A percentile compares a stretch with the other conserved stretches of the same genome.
Evolutionary conservation across 73 alveolate genomes (phyloP).

Genomic region (Paramecium biaurelia): DNA sequence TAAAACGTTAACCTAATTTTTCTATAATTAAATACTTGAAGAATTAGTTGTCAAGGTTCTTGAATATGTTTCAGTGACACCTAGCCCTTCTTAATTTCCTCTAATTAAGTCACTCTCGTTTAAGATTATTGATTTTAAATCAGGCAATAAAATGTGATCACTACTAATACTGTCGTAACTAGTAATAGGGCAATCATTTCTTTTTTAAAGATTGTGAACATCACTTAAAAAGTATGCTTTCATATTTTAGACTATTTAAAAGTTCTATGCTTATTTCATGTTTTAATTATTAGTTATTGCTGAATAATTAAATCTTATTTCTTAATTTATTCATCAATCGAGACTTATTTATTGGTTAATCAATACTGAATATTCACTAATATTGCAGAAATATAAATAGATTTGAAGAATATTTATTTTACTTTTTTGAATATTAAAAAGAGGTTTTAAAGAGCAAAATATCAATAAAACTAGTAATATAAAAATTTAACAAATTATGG

Average conservation of each 20-base stretch:
- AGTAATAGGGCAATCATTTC: background rate
- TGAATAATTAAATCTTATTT: background rate
- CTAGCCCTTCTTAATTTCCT: background rate
- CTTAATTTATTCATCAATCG: background rate
- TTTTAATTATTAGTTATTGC: background rate
- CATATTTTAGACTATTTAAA: background rate
- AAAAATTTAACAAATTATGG: too few relatives aligned
- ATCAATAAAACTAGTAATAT: too few relatives aligned
- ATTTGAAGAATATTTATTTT: background rate
- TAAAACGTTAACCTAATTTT: background rate
- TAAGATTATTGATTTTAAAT: background rate
- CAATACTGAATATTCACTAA: background rate
- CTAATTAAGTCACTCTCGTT: background rate
- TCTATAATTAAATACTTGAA: background rate
- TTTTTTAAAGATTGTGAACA: background rate
- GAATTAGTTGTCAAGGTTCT: background rate
- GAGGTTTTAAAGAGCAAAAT: background rate
- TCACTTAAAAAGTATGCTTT: background rate
- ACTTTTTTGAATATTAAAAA: background rate
- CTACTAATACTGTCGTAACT: background rate
- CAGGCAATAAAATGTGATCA: background rate
- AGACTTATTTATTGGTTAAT: background rate
- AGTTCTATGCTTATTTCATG: background rate
- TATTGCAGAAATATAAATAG: background rate
- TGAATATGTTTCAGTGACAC: background rate